Conservation (phyloP, 2,329 filamentous ascomycete genomes). For the Tolypocladium album region DNA sequence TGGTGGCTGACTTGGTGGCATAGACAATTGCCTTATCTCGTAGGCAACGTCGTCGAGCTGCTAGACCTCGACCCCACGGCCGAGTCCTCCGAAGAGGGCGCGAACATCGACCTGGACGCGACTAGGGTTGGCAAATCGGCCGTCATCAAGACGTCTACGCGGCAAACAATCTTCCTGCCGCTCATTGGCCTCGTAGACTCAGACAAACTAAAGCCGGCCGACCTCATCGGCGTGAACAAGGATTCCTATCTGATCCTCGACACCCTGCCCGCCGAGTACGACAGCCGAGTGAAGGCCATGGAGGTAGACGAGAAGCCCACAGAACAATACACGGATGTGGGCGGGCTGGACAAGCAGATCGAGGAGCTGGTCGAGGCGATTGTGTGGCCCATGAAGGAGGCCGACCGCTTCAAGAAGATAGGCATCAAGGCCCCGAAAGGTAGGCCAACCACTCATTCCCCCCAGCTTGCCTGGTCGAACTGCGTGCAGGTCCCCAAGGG, state of each 20-base stretch:
- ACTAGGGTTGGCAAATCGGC: constrained; percentile 95
- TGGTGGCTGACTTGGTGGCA: constrained; percentile 1
- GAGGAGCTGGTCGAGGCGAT: constrained; percentile 97
- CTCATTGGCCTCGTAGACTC: constrained; percentile 95
- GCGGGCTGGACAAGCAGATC: constrained; percentile 96
- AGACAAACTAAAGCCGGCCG: constrained; percentile 86
- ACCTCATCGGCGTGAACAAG: constrained; percentile 97
- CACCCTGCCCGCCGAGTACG: constrained; percentile 93
- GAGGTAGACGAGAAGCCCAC: constrained; percentile 99
- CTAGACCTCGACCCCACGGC: constrained; percentile 92
- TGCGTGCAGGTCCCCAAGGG: no score
- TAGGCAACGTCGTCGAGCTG: constrained; percentile 96
- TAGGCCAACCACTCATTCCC: constrained; percentile 27
- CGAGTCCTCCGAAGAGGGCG: constrained; percentile 93
- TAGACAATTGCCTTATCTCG: constrained; percentile 94
- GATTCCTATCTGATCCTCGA: constrained; percentile 97
- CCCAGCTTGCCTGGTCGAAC: no score
- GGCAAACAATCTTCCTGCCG: constrained; percentile 96
- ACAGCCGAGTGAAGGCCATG: constrained; percentile 99
- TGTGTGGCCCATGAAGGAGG: constrained; percentile 99
- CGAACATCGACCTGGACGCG: constrained; percentile 96
- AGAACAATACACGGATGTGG: constrained; percentile 97
- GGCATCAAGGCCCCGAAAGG: constrained; percentile 99
- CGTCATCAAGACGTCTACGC: constrained; percentile 97
- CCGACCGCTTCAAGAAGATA: constrained; percentile 98